A percentile compares a stretch with the other conserved stretches of the same genome.
phyloP scores from a whole-genome alignment of 2,329 filamentous ascomycete genomes.

The Microdochium paspali region DNA sequence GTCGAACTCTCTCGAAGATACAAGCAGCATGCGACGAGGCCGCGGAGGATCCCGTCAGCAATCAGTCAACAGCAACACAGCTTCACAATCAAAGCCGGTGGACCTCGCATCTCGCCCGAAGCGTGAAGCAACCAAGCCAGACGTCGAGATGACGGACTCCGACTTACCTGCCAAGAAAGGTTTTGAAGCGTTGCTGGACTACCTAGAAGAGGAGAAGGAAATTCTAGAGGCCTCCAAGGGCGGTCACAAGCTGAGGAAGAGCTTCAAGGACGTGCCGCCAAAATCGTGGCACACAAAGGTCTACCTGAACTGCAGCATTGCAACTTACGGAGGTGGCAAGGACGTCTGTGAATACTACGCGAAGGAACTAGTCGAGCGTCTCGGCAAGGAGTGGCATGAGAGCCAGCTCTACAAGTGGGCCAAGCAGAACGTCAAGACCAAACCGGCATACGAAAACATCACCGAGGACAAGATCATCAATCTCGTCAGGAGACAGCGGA shows the following conservation, averaged over 20 bases:
- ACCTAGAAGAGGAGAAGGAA: slow-evolving; percentile 13
- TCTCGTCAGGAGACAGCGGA: slow-evolving; percentile 15
- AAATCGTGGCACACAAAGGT: slow-evolving; percentile 18
- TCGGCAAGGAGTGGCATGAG: slow-evolving; percentile 19
- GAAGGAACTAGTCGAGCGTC: slow-evolving; percentile 19
- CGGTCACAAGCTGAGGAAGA: slow-evolving; percentile 16
- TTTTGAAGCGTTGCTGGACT: slow-evolving; percentile 7
- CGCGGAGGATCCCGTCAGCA: neutral
- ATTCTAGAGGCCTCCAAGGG: slow-evolving; percentile 14
- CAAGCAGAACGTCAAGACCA: slow-evolving; percentile 15
- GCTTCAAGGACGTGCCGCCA: slow-evolving; percentile 14
- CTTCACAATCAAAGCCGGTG: slow-evolving; percentile 5
- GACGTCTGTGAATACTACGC: slow-evolving; percentile 37
- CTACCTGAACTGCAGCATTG: slow-evolving; percentile 30
- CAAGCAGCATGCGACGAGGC: slow-evolving; percentile 7
- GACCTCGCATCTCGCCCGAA: slow-evolving; percentile 3
- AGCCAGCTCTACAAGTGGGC: slow-evolving; percentile 19
- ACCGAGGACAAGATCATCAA: slow-evolving; percentile 14
- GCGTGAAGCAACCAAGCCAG: slow-evolving; percentile 10
- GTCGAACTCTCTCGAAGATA: slow-evolving; percentile 11
- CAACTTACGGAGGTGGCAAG: slow-evolving; percentile 19
- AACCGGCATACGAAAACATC: slow-evolving; percentile 13
- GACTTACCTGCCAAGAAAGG: neutral
- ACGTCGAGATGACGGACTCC: slow-evolving; percentile 16
- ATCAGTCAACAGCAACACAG: slow-evolving; percentile 5